phyloP scores from a whole-genome alignment of 768 basidiomycete species.

The Piloderma croceum region DNA sequence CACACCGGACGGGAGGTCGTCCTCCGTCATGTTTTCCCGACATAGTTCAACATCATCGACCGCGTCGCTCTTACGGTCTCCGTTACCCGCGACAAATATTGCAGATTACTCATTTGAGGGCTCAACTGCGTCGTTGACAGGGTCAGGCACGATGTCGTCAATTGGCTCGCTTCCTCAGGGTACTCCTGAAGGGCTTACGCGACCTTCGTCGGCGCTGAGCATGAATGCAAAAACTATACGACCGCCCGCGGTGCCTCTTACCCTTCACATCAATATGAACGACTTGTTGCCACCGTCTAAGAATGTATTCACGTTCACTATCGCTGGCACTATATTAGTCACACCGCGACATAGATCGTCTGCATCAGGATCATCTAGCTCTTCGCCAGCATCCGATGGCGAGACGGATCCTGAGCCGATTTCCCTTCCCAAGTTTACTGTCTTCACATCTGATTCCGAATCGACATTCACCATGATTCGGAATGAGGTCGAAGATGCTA shows the following conservation, averaged over 20 bases:
- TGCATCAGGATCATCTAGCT: constrained; percentile 12
- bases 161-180: constrained; percentile 31
- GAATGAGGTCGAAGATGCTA: constrained; percentile 49
- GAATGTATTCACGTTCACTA: constrained; percentile 58
- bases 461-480: constrained; percentile 50
- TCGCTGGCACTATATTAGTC: constrained; percentile 62
- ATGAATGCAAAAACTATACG: constrained; percentile 17
- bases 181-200: constrained; percentile 30
- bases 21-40: constrained; percentile 23
- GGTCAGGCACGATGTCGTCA: constrained; percentile 37
- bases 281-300: constrained; percentile 62
- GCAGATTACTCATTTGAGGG: constrained; percentile 71
- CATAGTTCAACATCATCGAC: constrained; percentile 36
- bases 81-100: constrained; percentile 58
- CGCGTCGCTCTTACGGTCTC: constrained; percentile 67
- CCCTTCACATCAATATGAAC: constrained; percentile 76
- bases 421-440: constrained; percentile 60
- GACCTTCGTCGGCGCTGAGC: constrained; percentile 37
- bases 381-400: constrained; percentile 16
- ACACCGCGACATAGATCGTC: constrained; percentile 33
- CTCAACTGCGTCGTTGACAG: constrained; percentile 48
- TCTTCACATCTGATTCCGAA: constrained; percentile 64
- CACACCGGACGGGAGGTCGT: constrained; percentile 9
- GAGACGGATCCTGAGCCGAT: constrained; percentile 45
- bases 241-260: constrained; percentile 56